These are phyloP conservation scores for Candida vaughaniae DNA, from an alignment of 805 yeast species.

Conservation along the genomic window DNA sequence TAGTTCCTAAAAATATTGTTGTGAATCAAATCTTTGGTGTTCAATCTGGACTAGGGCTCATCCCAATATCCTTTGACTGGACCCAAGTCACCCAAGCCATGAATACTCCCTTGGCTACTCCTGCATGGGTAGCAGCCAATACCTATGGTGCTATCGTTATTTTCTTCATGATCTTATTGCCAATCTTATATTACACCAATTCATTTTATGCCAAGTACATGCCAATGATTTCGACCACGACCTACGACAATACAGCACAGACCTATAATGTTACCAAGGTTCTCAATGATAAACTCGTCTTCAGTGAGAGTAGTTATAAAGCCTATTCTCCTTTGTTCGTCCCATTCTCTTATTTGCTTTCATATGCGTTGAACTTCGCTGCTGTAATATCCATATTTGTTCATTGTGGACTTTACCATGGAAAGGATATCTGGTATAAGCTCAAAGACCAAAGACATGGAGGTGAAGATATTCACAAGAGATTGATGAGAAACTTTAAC, in stretches of 20 bases:
- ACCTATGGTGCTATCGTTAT: slow-evolving; percentile 37
- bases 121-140: slow-evolving; percentile 50
- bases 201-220: slow-evolving; percentile 57
- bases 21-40: slow-evolving; percentile 65
- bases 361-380: slow-evolving; percentile 57
- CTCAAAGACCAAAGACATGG: slow-evolving; percentile 11
- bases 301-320: slow-evolving; percentile 48
- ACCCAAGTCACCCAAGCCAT: slow-evolving; percentile 4
- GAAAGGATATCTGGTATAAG: slow-evolving; percentile 43
- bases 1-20: slow-evolving; percentile 50
- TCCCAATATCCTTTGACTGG: slow-evolving; percentile 54
- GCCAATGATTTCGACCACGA: slow-evolving; percentile 47
- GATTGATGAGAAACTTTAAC: slow-evolving; percentile 47
- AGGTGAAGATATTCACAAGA: slow-evolving; percentile 39
- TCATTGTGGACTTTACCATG: slow-evolving; percentile 52
- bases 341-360: slow-evolving; percentile 54
- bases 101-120: slow-evolving; percentile 54
- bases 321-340: slow-evolving; percentile 62
- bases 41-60: slow-evolving; percentile 55
- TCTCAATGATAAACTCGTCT: slow-evolving; percentile 34
- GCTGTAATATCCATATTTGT: slow-evolving; percentile 58
- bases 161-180: slow-evolving; percentile 52
- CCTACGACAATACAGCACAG: slow-evolving; percentile 50
- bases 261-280: slow-evolving; percentile 50
- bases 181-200: slow-evolving; percentile 56